Evolutionary conservation across 441 rosid species (phyloP).

Genomic region (Populus trichocarpa): DNA sequence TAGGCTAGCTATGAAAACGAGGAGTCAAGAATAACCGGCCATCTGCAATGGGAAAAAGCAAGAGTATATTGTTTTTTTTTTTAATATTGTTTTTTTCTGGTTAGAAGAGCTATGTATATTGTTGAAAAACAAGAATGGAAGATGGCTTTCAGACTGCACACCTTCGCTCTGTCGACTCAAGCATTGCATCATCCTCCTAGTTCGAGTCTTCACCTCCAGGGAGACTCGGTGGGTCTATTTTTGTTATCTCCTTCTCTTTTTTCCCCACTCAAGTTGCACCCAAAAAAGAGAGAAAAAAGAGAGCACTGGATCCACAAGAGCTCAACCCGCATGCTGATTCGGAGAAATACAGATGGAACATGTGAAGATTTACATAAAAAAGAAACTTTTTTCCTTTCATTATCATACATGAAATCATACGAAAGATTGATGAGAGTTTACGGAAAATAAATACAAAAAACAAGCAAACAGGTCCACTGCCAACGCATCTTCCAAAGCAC

Average conservation of each 20-base stretch:
- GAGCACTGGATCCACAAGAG: not conserved
- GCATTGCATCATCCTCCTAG: not conserved
- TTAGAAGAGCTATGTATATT: too few species aligned
- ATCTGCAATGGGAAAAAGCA: too few species aligned
- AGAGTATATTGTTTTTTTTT: too few species aligned
- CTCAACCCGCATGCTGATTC: not conserved
- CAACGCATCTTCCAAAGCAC: too few species aligned
- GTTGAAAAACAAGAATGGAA: too few species aligned
- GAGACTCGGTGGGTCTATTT: not conserved
- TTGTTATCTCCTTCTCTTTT: too few species aligned
- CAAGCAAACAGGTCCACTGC: not conserved
- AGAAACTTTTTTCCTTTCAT: not conserved
- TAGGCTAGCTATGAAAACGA: too few species aligned
- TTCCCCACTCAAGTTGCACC: not conserved
- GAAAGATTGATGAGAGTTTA: not conserved
- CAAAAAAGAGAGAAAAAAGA: rapidly evolving
- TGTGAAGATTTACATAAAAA: not conserved
- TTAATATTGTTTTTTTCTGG: too few species aligned
- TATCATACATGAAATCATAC: not conserved
- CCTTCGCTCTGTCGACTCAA: not conserved
- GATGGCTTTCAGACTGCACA: too few species aligned
- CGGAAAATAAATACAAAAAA: not conserved
- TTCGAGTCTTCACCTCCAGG: not conserved
- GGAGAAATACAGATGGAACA: not conserved
- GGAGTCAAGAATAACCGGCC: too few species aligned